Percentiles rank a stretch among this genome's conserved stretches.
Conservation (phyloP, 805 yeast genomes). For the Lipomyces chichibuensis region DNA sequence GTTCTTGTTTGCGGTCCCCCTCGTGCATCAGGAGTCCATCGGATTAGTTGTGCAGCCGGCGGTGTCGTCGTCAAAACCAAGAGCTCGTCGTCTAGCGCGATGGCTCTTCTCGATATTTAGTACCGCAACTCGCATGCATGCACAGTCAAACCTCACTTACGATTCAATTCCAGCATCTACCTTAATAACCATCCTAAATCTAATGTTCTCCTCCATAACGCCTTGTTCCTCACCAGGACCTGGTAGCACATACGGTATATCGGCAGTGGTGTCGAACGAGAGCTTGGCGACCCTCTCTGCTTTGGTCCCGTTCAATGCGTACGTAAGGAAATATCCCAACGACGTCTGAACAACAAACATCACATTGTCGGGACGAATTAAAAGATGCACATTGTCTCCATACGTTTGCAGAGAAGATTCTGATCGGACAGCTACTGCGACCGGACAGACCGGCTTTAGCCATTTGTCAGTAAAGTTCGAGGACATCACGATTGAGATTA, state of each 20-base stretch:
- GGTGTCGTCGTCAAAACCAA: slow-evolving; percentile 31
- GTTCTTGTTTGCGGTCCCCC: slow-evolving; percentile 36
- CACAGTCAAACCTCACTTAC: slow-evolving; percentile 22
- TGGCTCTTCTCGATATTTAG: slow-evolving; percentile 19
- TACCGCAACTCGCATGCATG: background rate
- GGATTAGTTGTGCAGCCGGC: slow-evolving; percentile 34
- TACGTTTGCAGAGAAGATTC: slow-evolving; percentile 50
- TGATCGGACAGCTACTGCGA: slow-evolving; percentile 54
- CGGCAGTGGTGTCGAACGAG: slow-evolving; percentile 19
- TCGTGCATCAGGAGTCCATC: slow-evolving; percentile 31
- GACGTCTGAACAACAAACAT: slow-evolving; percentile 41
- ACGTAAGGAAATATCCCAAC: slow-evolving; percentile 34
- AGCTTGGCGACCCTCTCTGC: slow-evolving; percentile 18
- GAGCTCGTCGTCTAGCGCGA: slow-evolving; percentile 35
- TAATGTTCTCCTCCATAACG: slow-evolving; percentile 42
- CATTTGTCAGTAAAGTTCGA: slow-evolving; percentile 12
- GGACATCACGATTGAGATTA: background rate
- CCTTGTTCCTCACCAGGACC: slow-evolving; percentile 50
- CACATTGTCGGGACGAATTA: slow-evolving; percentile 52
- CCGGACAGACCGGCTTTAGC: slow-evolving; percentile 50
- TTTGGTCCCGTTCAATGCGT: slow-evolving; percentile 21
- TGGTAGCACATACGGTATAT: slow-evolving; percentile 38
- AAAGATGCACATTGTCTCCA: slow-evolving; percentile 52
- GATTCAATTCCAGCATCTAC: slow-evolving; percentile 43
- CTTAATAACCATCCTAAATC: slow-evolving; percentile 39